Percentiles rank a stretch among this genome's conserved stretches.
These are phyloP conservation scores for Wilcoxina mikolae DNA, from an alignment of 495 filamentous ascomycete genomes.

Conservation along the genomic window DNA sequence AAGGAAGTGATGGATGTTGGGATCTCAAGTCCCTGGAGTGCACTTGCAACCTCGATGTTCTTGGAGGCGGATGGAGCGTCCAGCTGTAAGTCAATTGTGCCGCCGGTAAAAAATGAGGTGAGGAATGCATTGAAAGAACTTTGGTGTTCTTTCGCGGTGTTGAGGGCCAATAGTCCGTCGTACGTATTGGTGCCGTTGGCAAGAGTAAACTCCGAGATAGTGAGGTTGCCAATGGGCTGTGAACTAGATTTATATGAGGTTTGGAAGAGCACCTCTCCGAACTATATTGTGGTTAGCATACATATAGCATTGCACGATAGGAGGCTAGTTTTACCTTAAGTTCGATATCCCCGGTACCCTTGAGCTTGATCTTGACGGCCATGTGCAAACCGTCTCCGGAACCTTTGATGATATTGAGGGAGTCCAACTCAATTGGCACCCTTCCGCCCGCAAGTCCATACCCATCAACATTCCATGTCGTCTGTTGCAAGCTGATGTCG, in stretches of 20 bases:
- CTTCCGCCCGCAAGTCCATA: neutral
- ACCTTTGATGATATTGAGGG: neutral
- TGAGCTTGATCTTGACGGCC: neutral
- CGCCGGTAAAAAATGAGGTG: neutral
- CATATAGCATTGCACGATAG: neutral
- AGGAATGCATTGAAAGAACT: neutral
- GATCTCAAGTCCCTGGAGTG: neutral
- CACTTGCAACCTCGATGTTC: neutral
- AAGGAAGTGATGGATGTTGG: neutral
- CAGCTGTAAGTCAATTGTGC: neutral
- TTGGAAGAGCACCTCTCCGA: neutral
- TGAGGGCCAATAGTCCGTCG: neutral
- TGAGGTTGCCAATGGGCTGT: neutral
- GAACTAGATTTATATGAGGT: neutral
- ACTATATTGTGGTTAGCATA: neutral
- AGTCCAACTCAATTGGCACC: neutral
- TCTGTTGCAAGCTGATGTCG: neutral
- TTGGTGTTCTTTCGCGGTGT: neutral
- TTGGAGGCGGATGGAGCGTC: neutral
- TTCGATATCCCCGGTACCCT: neutral
- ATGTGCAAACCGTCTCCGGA: neutral
- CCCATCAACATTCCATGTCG: neutral
- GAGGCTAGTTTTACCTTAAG: neutral
- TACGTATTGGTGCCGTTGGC: neutral
- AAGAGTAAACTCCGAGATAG: neutral